Conservation (phyloP, 164 flowering plant species). For the Cinnamomum micranthum region DNA sequence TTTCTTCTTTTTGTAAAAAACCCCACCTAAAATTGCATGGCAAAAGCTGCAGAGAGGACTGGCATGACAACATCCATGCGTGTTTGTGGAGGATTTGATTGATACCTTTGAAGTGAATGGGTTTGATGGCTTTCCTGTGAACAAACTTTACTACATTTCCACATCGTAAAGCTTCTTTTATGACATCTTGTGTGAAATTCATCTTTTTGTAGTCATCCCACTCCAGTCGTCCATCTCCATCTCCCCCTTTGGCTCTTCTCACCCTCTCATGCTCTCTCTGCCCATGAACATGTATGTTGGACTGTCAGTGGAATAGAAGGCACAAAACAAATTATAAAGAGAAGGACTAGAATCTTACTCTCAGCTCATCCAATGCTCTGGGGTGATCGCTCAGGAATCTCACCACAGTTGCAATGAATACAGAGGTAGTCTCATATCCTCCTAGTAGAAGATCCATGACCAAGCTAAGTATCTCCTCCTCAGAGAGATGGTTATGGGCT, state of each 20-base stretch:
- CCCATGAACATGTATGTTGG: neutral
- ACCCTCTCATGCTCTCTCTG: constrained; percentile 8
- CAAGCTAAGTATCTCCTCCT: constrained; percentile 16
- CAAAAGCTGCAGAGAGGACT: no score
- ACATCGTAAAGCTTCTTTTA: constrained; percentile 12
- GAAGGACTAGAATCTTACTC: constrained; percentile 1
- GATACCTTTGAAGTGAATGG: constrained; percentile 14
- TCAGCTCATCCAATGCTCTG: constrained; percentile 1
- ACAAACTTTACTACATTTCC: constrained; percentile 19
- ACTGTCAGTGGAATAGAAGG: no score
- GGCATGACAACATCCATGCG: no score
- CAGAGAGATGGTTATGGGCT: neutral
- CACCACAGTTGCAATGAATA: constrained; percentile 7
- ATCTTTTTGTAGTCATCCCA: constrained; percentile 10
- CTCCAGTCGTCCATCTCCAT: neutral
- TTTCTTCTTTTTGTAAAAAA: no score
- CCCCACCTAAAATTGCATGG: no score
- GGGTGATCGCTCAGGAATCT: constrained; percentile 6
- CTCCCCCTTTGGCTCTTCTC: constrained; percentile 2
- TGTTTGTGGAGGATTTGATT: neutral
- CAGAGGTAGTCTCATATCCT: constrained; percentile 12
- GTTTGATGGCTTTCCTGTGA: constrained; percentile 10
- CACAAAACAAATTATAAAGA: neutral
- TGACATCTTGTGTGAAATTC: constrained; percentile 13
- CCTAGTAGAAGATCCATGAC: constrained; percentile 17